Percentiles rank a stretch among this genome's conserved stretches.
Evolutionary conservation across 352 stramenopile species (phyloP).

Genomic region (Thraustochytrium striatum): DNA sequence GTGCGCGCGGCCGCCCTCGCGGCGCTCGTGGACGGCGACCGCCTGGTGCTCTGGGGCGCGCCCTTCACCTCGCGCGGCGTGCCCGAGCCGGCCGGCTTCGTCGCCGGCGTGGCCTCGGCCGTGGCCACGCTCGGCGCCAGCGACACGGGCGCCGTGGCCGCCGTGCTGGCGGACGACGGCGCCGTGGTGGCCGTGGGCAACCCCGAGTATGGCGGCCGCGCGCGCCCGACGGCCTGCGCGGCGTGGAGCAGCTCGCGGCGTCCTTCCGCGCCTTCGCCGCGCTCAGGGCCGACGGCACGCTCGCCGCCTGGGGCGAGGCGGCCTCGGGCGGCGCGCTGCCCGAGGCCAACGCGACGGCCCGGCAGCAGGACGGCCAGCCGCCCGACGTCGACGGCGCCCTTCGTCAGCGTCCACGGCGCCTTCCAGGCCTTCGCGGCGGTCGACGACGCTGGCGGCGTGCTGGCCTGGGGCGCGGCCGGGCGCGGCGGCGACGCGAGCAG

Average conservation of each 20-base stretch:
- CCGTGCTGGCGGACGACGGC: background rate
- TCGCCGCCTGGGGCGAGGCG: background rate
- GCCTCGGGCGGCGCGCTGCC: no score
- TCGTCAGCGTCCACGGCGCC: background rate
- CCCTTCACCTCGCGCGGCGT: no score
- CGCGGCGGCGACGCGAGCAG: background rate
- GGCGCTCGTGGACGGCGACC: no score
- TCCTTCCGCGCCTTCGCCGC: background rate
- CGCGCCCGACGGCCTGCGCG: background rate
- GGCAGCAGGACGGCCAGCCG: constrained; percentile 2
- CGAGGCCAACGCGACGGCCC: no score
- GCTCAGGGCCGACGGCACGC: background rate
- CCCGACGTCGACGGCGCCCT: background rate
- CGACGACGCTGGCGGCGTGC: background rate
- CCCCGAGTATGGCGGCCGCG: background rate
- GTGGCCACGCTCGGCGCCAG: no score
- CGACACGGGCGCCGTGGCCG: no score
- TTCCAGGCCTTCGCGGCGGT: background rate
- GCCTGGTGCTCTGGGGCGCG: no score
- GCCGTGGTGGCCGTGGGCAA: background rate
- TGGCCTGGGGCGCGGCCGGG: background rate
- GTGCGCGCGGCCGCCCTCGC: no score
- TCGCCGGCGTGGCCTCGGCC: no score
- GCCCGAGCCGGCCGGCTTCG: no score
- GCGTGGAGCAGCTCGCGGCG: background rate